Evolutionary conservation across 116 monocot genomes (phyloP), one percentile per base, ranked within the genome.

Genomic region (Trichopus zeylanicus): DNA sequence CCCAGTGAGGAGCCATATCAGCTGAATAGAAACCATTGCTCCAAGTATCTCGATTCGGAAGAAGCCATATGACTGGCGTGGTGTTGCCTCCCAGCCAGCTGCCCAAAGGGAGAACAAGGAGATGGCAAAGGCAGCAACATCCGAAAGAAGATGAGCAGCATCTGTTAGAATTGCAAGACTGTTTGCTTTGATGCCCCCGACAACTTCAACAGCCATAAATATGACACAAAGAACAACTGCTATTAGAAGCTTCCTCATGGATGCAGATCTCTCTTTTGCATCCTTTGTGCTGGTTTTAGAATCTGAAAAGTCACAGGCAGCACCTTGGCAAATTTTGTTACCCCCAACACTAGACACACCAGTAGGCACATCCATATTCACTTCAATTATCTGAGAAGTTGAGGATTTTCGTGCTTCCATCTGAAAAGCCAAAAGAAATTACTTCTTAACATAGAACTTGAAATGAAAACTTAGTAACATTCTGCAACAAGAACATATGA

Each of bases 101-200:
- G 84, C 84, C 83, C 83, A 84, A 6, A 84, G 35, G 39, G 78
- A 78, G 37, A 84, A 78, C 16, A 84, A 52, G 16, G 84, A 79
- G 47, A 84, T 73, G 34, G 75, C 79, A 70, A 79, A 84, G 16
- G 78, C 72, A 39, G 73, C 84, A 48, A 84, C 71, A 42, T 78
- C 84, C 16, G 78, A 75, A 13, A 78, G 71, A 29, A 84, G 84
- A 61, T 83, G 83, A 11, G 76, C 76, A 19, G 84, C 79, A 48
- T 79, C 79, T 13, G 84, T 79, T 54, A 77, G 29, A 2, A 77
- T 77, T 24, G 77, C 77, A 16, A 71, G 63, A 20, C 71, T 77
- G 57, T 78, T 78, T 15, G 68, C 68, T 48, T 68, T 67, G 27
- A 78, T 78, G 27, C 78, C 78, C 24, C 78, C 78, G 34, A 60